Evolutionary conservation across 768 basidiomycete genomes (phyloP).

Genomic region (Cyathus striatus): DNA sequence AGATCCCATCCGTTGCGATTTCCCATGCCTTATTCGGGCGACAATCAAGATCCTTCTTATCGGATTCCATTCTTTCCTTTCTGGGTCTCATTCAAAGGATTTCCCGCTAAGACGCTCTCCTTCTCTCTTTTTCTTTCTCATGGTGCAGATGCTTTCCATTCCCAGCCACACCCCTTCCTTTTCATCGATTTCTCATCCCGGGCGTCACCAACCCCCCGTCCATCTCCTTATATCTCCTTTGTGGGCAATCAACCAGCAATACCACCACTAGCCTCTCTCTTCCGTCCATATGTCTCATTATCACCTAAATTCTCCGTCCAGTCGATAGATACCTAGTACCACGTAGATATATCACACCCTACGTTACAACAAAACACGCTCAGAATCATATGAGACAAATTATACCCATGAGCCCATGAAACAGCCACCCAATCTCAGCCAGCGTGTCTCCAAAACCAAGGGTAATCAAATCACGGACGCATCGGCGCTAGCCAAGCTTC

Average conservation of each 20-base stretch:
- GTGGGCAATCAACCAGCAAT: not conserved
- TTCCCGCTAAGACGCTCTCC: not conserved
- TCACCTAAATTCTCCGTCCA: too few species aligned
- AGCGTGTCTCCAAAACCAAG: too few species aligned
- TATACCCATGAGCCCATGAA: not conserved
- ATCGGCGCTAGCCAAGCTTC: slow-evolving; percentile 92
- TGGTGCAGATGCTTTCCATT: not conserved
- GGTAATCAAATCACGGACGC: slow-evolving; percentile 66
- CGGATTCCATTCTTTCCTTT: slow-evolving; percentile 13
- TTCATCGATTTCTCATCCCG: slow-evolving; percentile 15
- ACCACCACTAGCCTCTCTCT: not conserved
- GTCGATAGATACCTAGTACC: too few species aligned
- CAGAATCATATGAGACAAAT: too few species aligned
- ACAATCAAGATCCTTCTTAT: slow-evolving; percentile 23
- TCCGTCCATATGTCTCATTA: too few species aligned
- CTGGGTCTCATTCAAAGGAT: too few species aligned
- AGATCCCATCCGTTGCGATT: slow-evolving; percentile 18
- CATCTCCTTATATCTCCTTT: slow-evolving; percentile 9
- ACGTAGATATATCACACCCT: too few species aligned
- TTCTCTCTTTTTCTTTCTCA: not conserved
- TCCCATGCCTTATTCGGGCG: slow-evolving; percentile 22
- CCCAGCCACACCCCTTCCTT: slow-evolving; percentile 6
- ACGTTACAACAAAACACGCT: too few species aligned
- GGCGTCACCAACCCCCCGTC: too few species aligned
- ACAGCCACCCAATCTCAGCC: too few species aligned